phyloP scores from a whole-genome alignment of 306 rosid genomes.

The Hippophae rhamnoides region DNA sequence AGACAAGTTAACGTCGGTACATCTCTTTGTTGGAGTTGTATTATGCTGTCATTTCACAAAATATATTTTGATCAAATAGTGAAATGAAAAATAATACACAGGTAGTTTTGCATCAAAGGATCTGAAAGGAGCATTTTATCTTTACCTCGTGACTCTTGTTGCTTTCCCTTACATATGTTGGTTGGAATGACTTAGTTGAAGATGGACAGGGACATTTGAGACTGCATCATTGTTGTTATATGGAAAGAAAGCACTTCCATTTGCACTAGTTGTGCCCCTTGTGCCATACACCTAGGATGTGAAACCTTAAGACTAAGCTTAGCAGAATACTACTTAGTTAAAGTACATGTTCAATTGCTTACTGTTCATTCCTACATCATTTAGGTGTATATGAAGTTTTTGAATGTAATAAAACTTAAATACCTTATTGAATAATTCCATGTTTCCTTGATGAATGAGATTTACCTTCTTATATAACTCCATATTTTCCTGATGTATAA shows the following conservation, averaged over 20 bases:
- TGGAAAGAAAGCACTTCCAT: conserved; percentile 27
- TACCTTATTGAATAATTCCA: conserved; percentile 20
- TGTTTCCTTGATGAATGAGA: conserved; percentile 8
- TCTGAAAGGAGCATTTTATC: not conserved
- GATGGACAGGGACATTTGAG: conserved; percentile 33
- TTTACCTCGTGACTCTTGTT: not conserved
- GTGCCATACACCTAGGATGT: conserved; percentile 40
- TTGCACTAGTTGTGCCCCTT: conserved; percentile 25
- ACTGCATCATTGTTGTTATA: conserved; percentile 21
- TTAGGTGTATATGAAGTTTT: too few species aligned
- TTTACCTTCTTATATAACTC: conserved; percentile 23
- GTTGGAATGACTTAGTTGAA: conserved; percentile 44
- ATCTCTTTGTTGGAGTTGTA: too few species aligned
- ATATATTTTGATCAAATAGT: too few species aligned
- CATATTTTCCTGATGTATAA: conserved; percentile 24
- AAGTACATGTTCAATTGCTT: conserved; percentile 4
- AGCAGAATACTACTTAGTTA: not conserved
- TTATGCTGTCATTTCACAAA: too few species aligned
- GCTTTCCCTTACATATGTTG: conserved; percentile 25
- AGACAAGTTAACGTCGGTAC: too few species aligned
- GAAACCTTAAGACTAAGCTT: conserved; percentile 3
- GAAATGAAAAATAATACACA: too few species aligned
- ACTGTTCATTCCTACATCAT: too few species aligned
- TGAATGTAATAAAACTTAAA: not conserved
- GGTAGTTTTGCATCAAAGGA: not conserved